Evolutionary conservation across 169 alveolate genomes (phyloP).

Genomic region (Babesia bigemina): DNA sequence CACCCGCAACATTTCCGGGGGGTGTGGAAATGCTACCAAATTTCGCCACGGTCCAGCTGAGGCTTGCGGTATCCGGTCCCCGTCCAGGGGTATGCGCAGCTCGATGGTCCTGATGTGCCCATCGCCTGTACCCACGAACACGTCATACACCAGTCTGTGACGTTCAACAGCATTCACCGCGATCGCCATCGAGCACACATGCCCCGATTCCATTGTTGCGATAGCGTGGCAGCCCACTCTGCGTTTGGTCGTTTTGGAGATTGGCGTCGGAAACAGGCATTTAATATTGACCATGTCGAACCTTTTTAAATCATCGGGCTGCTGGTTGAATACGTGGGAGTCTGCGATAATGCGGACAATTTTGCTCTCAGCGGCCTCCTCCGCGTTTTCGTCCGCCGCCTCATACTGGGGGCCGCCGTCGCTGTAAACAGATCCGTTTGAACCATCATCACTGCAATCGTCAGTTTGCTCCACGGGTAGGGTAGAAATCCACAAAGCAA

Average conservation of each 20-base stretch:
- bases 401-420: too few relatives aligned
- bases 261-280: constrained; percentile 22
- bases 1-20: constrained; percentile 24
- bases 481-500: constrained; percentile 5
- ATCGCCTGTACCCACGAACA: constrained; percentile 11
- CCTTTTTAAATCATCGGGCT: constrained; percentile 2
- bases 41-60: neutral
- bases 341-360: neutral
- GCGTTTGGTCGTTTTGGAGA: neutral
- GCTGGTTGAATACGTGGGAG: constrained; percentile 17
- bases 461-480: neutral
- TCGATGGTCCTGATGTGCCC: neutral
- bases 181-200: constrained; percentile 7
- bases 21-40: neutral
- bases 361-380: neutral
- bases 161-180: neutral
- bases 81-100: neutral
- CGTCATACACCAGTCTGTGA: constrained; percentile 1
- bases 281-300: constrained; percentile 32
- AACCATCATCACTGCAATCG: neutral
- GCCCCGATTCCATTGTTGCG: neutral
- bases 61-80: neutral
- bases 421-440: too few relatives aligned
- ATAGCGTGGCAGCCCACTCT: neutral
- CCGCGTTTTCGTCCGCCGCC: too few relatives aligned